A percentile compares a stretch with the other conserved stretches of the same genome.
phyloP scores from a whole-genome alignment of 257 asterid species.

The Solanum neorickii region DNA sequence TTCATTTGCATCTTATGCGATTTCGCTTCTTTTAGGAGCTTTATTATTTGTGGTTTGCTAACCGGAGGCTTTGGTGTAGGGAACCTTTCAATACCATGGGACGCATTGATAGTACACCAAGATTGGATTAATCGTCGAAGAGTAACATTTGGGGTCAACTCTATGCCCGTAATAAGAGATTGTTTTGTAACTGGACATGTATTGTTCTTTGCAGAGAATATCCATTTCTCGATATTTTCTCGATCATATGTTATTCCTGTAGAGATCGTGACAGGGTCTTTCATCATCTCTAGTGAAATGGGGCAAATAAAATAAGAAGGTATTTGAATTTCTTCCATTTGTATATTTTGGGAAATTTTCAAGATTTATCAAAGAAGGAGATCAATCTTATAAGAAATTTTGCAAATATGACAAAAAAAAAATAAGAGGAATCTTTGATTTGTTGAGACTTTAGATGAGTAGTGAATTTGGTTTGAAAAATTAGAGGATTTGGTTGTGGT shows the following conservation, averaged over 20 bases:
- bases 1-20: conserved; percentile 22
- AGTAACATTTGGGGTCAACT: conserved; percentile 58
- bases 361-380: not conserved
- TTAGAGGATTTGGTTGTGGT: not conserved
- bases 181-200: conserved; percentile 70
- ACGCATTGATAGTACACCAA: conserved; percentile 67
- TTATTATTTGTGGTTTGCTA: conserved; percentile 36
- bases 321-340: conserved; percentile 47
- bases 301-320: conserved; percentile 83
- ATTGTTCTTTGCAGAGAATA: conserved; percentile 27
- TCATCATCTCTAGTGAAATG: conserved; percentile 64
- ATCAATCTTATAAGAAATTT: not conserved
- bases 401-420: not conserved
- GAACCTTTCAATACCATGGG: conserved; percentile 46
- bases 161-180: conserved; percentile 23
- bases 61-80: conserved; percentile 74
- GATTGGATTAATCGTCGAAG: conserved; percentile 78
- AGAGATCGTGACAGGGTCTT: conserved; percentile 61
- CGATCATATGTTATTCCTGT: conserved; percentile 87
- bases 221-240: conserved; percentile 68
- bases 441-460: not conserved
- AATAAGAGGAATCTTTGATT: not conserved
- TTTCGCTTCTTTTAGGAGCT: conserved; percentile 33
- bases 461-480: conserved; percentile 15
- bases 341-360: not conserved